Conservation (phyloP, 2,329 filamentous ascomycete genomes). For the Aaosphaeria pasadenensis region DNA sequence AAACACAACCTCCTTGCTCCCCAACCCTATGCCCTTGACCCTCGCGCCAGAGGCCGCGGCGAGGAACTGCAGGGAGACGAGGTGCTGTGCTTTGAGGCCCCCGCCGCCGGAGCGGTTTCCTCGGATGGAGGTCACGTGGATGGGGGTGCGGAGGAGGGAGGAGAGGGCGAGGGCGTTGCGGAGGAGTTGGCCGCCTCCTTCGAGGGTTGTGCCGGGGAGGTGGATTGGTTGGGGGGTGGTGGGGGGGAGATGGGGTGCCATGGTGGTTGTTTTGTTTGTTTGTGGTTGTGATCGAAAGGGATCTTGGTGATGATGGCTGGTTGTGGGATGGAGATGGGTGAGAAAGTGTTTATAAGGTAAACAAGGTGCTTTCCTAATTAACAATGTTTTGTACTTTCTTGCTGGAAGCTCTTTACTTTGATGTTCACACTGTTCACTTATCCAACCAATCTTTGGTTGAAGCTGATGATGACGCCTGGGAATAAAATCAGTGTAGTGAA, state of each 20-base stretch:
- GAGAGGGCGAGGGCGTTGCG: slow-evolving; percentile 56
- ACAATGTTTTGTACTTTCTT: no score
- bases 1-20: slow-evolving; percentile 44
- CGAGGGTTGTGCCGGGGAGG: slow-evolving; percentile 56
- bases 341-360: neutral
- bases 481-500: no score
- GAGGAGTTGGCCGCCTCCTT: slow-evolving; percentile 62
- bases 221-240: slow-evolving; percentile 10
- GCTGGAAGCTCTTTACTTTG: no score
- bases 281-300: neutral
- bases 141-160: slow-evolving; percentile 48
- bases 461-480: no score
- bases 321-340: neutral
- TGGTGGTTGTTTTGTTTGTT: neutral
- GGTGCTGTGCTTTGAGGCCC: slow-evolving; percentile 57
- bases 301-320: neutral
- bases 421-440: no score
- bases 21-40: slow-evolving; percentile 39
- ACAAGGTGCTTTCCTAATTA: no score
- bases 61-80: slow-evolving; percentile 54
- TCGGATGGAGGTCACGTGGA: slow-evolving; percentile 54
- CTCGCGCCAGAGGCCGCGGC: slow-evolving; percentile 47
- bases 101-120: slow-evolving; percentile 51
- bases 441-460: no score
- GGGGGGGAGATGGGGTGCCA: neutral